phyloP scores from a whole-genome alignment of 768 basidiomycete genomes.

The Leccinum subtestaceum region DNA sequence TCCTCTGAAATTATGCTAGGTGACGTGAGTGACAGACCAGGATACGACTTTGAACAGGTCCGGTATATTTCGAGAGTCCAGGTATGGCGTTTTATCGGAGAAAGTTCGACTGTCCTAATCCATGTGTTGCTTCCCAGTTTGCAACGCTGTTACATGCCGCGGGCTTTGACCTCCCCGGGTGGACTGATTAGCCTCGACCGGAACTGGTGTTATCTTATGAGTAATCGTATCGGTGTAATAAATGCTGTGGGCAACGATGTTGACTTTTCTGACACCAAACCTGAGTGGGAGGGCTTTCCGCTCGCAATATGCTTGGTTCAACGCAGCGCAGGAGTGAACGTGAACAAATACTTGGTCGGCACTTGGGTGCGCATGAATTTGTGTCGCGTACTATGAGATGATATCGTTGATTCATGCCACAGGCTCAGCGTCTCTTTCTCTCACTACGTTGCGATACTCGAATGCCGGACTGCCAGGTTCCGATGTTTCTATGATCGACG shows the following conservation, averaged over 20 bases:
- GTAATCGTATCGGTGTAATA: not conserved
- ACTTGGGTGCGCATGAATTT: not conserved
- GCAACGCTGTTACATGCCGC: constrained; percentile 69
- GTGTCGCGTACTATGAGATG: not conserved
- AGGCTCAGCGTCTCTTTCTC: not conserved
- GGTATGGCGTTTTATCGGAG: constrained; percentile 37
- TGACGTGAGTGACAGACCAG: constrained; percentile 74
- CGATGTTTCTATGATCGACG: constrained; percentile 73
- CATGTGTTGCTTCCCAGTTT: constrained; percentile 43
- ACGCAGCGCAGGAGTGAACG: not conserved
- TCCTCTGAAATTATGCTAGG: constrained; percentile 35
- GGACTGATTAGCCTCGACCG: not conserved
- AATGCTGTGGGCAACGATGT: not conserved
- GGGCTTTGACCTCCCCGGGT: constrained; percentile 44
- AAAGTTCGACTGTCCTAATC: not conserved
- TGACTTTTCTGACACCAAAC: not conserved
- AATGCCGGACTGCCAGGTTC: constrained; percentile 88
- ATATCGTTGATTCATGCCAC: not conserved
- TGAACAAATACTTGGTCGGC: not conserved
- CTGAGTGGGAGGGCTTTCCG: not conserved
- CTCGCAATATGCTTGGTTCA: not conserved
- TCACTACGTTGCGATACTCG: constrained; percentile 75
- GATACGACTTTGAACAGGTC: constrained; percentile 83
- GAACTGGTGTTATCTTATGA: not conserved
- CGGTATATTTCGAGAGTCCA: constrained; percentile 85